These are phyloP conservation scores for Monosporozyma aerobia DNA, from an alignment of 805 yeast species.

Conservation along the genomic window DNA sequence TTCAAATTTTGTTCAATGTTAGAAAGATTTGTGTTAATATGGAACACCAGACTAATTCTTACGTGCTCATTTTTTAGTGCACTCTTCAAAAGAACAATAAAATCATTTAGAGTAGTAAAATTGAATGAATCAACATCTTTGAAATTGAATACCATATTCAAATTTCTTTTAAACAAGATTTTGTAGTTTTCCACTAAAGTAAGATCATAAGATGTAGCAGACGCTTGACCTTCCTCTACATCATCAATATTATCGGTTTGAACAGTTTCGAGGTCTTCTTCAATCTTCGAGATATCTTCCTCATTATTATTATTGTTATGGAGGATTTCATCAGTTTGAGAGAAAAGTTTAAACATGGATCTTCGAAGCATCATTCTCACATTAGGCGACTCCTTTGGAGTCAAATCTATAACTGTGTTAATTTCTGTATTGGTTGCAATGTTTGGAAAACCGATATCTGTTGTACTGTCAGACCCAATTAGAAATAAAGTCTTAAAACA, in stretches of 20 bases:
- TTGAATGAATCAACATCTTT: slow-evolving; percentile 29
- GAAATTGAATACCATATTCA: slow-evolving; percentile 25
- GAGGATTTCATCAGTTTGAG: slow-evolving; percentile 15
- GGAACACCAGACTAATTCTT: slow-evolving; percentile 23
- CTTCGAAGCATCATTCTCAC: slow-evolving; percentile 31
- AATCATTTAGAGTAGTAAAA: slow-evolving; percentile 21
- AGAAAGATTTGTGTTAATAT: slow-evolving; percentile 27
- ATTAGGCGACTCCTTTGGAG: slow-evolving; percentile 33
- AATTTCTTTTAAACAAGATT: slow-evolving; percentile 17
- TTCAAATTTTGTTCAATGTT: slow-evolving; percentile 27
- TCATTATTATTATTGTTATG: slow-evolving; percentile 4
- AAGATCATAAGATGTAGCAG: slow-evolving; percentile 24
- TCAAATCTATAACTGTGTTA: slow-evolving; percentile 28
- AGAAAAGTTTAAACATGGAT: slow-evolving; percentile 27
- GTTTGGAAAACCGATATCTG: slow-evolving; percentile 31
- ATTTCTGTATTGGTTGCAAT: slow-evolving; percentile 10
- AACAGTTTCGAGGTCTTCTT: slow-evolving; percentile 3
- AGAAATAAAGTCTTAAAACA: slow-evolving; percentile 32
- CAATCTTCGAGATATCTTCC: slow-evolving; percentile 2
- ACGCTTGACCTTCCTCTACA: slow-evolving; percentile 6
- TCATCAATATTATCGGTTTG: slow-evolving; percentile 1
- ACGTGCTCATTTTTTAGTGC: slow-evolving; percentile 22
- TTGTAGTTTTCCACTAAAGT: slow-evolving; percentile 27
- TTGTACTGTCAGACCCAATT: slow-evolving; percentile 37
- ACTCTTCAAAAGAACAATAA: slow-evolving; percentile 20